Conservation (phyloP, 2,329 filamentous ascomycete genomes). For the Sclerotinia subarctica region DNA sequence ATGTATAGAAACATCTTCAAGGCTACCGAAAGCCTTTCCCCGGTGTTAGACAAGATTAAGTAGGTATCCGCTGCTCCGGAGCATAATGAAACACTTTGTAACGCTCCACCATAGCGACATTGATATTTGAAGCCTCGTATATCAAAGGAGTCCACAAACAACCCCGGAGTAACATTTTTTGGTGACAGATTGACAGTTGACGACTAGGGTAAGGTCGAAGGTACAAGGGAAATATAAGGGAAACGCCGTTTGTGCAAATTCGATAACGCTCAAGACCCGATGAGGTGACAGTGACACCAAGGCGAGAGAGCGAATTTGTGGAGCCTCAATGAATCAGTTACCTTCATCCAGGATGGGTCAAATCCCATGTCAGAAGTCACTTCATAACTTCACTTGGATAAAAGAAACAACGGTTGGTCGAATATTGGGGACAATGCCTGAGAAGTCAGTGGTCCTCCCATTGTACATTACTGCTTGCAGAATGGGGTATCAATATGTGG, state of each 20-base stretch:
- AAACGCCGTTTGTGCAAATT: conserved; percentile 6
- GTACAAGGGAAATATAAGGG: background rate
- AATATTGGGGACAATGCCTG: background rate
- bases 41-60: conserved; percentile 22
- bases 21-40: conserved; percentile 9
- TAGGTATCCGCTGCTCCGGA: conserved; percentile 21
- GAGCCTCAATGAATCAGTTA: conserved; percentile 15
- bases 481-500: conserved; percentile 11
- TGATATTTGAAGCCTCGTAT: background rate
- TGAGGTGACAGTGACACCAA: background rate
- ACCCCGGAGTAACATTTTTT: conserved; percentile 2
- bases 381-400: background rate
- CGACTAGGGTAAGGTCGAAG: background rate
- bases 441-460: background rate
- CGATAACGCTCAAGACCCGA: conserved; percentile 8
- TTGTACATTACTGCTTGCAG: conserved; percentile 8
- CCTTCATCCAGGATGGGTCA: conserved; percentile 11
- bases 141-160: conserved; percentile 1
- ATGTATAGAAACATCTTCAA: conserved; percentile 1
- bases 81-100: conserved; percentile 21
- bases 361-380: conserved; percentile 9
- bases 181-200: conserved; percentile 15
- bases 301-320: conserved; percentile 7
- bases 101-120: conserved; percentile 11
- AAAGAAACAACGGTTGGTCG: background rate